phyloP scores from a whole-genome alignment of 2,329 filamentous ascomycete species.

The Aulographum hederae region DNA sequence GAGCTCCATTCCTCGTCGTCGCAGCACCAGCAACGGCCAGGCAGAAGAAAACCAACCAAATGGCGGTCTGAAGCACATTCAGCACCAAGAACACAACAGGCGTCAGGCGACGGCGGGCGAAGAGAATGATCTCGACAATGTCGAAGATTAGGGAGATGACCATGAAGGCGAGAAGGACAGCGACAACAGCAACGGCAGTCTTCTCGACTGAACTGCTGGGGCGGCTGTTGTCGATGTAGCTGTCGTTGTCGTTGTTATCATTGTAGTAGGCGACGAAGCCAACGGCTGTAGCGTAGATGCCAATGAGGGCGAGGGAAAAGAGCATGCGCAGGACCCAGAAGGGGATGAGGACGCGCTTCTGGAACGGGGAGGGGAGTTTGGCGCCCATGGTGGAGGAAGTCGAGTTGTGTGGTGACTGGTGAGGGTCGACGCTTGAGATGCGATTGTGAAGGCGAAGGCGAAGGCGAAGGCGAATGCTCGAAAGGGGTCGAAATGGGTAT shows the following conservation, averaged over 20 bases:
- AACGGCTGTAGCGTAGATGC: constrained; percentile 11
- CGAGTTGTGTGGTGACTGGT: no score
- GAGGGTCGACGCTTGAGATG: no score
- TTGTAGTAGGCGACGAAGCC: constrained; percentile 4
- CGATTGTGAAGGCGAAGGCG: no score
- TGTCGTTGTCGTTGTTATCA: constrained; percentile 1
- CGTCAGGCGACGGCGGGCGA: constrained; percentile 14
- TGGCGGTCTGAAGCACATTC: constrained; percentile 25
- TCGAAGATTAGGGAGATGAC: constrained; percentile 16
- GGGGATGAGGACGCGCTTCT: constrained; percentile 19
- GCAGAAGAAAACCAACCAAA: constrained; percentile 15
- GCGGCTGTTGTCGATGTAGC: not conserved
- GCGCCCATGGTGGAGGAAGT: not conserved
- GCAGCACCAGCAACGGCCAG: constrained; percentile 13
- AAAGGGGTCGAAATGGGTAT: no score
- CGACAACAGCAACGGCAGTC: constrained; percentile 9
- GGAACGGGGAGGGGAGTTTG: constrained; percentile 10
- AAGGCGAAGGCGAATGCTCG: no score
- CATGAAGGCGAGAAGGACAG: constrained; percentile 15
- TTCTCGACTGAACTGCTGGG: constrained; percentile 1
- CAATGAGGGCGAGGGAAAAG: constrained; percentile 16
- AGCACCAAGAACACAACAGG: constrained; percentile 16
- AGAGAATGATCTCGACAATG: constrained; percentile 15
- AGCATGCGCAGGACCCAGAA: constrained; percentile 17
- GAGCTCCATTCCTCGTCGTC: not conserved